Base-by-base conservation (phyloP, 75 land plant species). In the Cupressus sempervirens region DNA sequence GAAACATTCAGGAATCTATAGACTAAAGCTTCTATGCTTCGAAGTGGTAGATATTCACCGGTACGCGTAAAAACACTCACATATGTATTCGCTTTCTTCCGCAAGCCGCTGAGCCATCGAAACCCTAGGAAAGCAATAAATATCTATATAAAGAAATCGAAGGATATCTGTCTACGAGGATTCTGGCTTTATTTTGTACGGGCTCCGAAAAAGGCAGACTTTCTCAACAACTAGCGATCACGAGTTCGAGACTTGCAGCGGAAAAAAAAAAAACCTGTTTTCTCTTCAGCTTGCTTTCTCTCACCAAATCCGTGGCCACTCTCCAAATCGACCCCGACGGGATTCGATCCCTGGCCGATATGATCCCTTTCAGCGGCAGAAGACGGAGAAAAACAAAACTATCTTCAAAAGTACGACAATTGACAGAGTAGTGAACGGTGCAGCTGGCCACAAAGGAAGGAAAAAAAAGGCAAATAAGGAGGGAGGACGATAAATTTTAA, bases 381-480 rank as follows among this genome's bases (percentile, higher is more conserved):
- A 72, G 23, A 45, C 48, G 50, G 48, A 45, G 46, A n/a, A 7
- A 40, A 1, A 11, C 52, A 20, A 43, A 20, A 36, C 41, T 43
- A 77, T 41, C 13, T 38, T 79, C 26, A 79, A 79, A 79, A 43
- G 81, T 79, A 79, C 81, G 81, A 26, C 48, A n/a, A 40, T 79
- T 79, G 46, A 79, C 81, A 50, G 48, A 79, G 50, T 38, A 29
- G 46, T 5, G 52, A n/a, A 45, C 26, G 81, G 29, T 45, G 81
- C 26, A n/a, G 30, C 29, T n/a, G 12, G 45, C 12, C 48, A 23
- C 26, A 50, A 50, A 76, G 79, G 26, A 20, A 76, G 20, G 26
- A 20, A 62, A 20, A 76, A 38, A 62, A 20, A 62, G 67, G 67
- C 7, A 62, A 23, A 62, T 23, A 20, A 62, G 26, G 67, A 23